Percentiles rank a stretch among this genome's conserved stretches.
Evolutionary conservation across 257 asterid genomes (phyloP).

Genomic region (Scutellaria baicalensis): DNA sequence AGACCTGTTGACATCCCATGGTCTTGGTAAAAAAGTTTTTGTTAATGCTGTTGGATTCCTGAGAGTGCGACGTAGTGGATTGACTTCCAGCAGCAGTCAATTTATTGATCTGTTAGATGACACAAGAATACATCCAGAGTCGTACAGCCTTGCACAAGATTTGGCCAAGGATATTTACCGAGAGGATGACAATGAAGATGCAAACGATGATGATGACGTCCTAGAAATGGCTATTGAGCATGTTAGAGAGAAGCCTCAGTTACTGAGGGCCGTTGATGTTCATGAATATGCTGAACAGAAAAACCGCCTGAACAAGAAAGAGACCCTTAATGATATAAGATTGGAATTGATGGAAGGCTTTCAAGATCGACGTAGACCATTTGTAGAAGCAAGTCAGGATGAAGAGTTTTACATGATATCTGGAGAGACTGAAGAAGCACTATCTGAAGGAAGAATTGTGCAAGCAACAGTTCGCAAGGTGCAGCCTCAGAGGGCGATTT

Average conservation of each 20-base stretch:
- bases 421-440: slow-evolving; percentile 83
- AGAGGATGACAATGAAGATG: slow-evolving; percentile 66
- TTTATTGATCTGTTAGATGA: slow-evolving; percentile 85
- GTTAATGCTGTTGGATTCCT: slow-evolving; percentile 92
- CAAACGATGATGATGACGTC: slow-evolving; percentile 76
- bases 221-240: slow-evolving; percentile 94
- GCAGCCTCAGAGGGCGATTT: slow-evolving; percentile 68
- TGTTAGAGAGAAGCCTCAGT: slow-evolving; percentile 82
- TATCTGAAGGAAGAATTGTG: slow-evolving; percentile 83
- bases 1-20: slow-evolving; percentile 73
- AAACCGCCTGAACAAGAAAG: slow-evolving; percentile 53
- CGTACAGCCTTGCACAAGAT: slow-evolving; percentile 80
- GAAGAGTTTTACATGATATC: slow-evolving; percentile 88
- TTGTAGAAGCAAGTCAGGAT: slow-evolving; percentile 69
- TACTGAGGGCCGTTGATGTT: slow-evolving; percentile 60
- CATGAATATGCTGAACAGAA: slow-evolving; percentile 63
- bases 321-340: slow-evolving; percentile 76
- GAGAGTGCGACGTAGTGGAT: slow-evolving; percentile 82
- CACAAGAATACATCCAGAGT: slow-evolving; percentile 95
- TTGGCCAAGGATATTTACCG: slow-evolving; percentile 88
- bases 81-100: slow-evolving; percentile 78
- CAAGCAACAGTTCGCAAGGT: slow-evolving; percentile 91
- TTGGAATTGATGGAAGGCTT: slow-evolving; percentile 92
- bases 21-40: slow-evolving; percentile 86
- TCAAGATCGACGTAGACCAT: slow-evolving; percentile 80